These are phyloP conservation scores for Salvia rosmarinus DNA, from an alignment of 257 asterid species.

Conservation along the genomic window DNA sequence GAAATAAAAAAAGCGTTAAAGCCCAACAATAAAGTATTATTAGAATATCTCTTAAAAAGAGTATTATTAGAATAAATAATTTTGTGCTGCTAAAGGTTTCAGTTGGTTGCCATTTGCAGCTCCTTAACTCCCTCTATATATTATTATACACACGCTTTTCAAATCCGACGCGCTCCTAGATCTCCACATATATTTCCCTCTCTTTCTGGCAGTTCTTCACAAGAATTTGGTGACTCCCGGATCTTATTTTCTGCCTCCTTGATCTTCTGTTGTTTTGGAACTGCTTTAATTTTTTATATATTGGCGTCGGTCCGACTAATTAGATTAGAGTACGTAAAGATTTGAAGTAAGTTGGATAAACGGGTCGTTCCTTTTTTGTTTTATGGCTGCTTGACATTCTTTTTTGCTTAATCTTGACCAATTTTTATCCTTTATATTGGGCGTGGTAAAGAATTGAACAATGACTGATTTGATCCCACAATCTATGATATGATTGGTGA, in stretches of 20 bases:
- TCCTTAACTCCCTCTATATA: slow-evolving; percentile 23
- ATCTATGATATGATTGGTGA: slow-evolving; percentile 22
- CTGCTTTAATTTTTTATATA: not conserved
- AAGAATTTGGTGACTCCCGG: slow-evolving; percentile 38
- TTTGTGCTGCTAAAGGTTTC: slow-evolving; percentile 25
- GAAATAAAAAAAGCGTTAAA: slow-evolving; percentile 15
- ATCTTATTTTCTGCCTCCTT: slow-evolving; percentile 24
- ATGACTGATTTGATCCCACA: slow-evolving; percentile 33
- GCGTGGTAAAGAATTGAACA: slow-evolving; percentile 15
- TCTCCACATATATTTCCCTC: slow-evolving; percentile 40
- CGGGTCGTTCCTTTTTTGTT: not conserved
- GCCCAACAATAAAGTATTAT: not conserved
- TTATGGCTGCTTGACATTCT: not conserved
- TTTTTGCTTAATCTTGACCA: slow-evolving; percentile 18
- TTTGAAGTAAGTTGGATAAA: slow-evolving; percentile 1
- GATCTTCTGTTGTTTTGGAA: not conserved
- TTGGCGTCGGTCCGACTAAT: too few species aligned
- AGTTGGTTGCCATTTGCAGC: slow-evolving; percentile 31
- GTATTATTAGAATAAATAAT: not conserved
- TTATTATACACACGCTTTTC: slow-evolving; percentile 11
- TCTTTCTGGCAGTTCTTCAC: slow-evolving; percentile 28
- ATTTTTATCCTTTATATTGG: not conserved
- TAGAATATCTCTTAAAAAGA: not conserved
- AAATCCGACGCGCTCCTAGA: slow-evolving; percentile 31
- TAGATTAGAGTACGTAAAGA: not conserved